These are phyloP conservation scores for Quercus tomentella DNA, from an alignment of 331 rosid genomes.

Conservation along the genomic window DNA sequence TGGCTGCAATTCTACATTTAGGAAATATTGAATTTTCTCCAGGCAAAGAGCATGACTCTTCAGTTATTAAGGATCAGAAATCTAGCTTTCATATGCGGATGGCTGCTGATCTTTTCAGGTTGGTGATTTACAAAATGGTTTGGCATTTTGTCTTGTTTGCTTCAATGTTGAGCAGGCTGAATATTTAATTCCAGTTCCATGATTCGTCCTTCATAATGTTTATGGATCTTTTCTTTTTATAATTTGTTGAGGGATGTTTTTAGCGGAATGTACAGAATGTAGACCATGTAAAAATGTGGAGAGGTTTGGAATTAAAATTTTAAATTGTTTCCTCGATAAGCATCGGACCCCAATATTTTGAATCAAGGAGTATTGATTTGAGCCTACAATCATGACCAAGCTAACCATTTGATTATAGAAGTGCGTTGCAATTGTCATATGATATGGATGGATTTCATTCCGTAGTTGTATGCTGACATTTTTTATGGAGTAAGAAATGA, in stretches of 20 bases:
- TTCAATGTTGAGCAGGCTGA: constrained; percentile 9
- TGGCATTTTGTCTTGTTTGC: constrained; percentile 8
- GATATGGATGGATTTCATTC: not conserved
- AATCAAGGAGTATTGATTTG: not conserved
- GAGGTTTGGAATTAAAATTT: not conserved
- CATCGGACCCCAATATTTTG: not conserved
- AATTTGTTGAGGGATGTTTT: not conserved
- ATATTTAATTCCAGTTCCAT: constrained; percentile 2
- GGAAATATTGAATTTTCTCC: constrained; percentile 97
- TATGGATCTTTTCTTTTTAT: constrained; percentile 7
- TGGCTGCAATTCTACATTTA: constrained; percentile 89
- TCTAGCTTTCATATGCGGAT: constrained; percentile 73
- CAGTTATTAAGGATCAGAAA: constrained; percentile 67
- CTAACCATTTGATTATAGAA: not conserved
- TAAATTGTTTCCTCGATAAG: not conserved
- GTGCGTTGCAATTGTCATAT: not conserved
- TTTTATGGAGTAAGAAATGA: not conserved
- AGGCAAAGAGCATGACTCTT: constrained; percentile 92
- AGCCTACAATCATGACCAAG: not conserved
- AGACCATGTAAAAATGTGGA: constrained; percentile 6
- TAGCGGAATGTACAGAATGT: not conserved
- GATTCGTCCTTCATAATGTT: not conserved
- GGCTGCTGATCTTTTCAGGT: constrained; percentile 90
- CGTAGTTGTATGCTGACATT: not conserved
- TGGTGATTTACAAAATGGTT: constrained; percentile 24